Conservation (phyloP, 352 stramenopile species). For the Detonula confervacea region DNA sequence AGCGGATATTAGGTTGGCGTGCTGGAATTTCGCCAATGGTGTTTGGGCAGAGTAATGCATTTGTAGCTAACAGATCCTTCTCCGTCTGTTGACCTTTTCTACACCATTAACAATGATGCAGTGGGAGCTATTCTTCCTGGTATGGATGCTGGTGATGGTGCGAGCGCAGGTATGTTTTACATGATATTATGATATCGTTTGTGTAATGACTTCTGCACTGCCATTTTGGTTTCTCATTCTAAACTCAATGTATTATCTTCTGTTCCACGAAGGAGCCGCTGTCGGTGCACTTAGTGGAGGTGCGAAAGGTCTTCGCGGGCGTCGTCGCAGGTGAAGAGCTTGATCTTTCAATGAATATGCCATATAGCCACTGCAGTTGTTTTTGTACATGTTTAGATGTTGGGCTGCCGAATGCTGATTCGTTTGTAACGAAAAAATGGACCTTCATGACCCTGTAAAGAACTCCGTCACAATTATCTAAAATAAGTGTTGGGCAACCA, state of each 20-base stretch:
- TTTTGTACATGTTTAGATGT: too few relatives aligned
- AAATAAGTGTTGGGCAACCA: too few relatives aligned
- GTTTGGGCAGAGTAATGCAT: background rate
- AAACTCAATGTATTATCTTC: too few relatives aligned
- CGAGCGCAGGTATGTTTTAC: slow-evolving; percentile 21
- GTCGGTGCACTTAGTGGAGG: slow-evolving; percentile 41
- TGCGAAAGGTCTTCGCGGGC: slow-evolving; percentile 21
- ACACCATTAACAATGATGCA: background rate
- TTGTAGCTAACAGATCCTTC: background rate
- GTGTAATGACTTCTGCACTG: background rate
- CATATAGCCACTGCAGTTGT: too few relatives aligned
- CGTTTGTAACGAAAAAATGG: too few relatives aligned
- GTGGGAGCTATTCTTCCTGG: slow-evolving; percentile 55
- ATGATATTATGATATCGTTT: background rate
- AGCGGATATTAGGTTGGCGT: background rate
- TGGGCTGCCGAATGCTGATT: too few relatives aligned
- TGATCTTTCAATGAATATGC: too few relatives aligned
- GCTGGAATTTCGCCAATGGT: background rate
- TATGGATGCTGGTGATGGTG: slow-evolving; percentile 52
- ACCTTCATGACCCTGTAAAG: too few relatives aligned
- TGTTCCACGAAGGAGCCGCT: slow-evolving; percentile 22
- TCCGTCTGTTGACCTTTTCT: background rate
- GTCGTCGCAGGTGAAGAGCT: slow-evolving; percentile 15
- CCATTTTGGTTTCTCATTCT: too few relatives aligned
- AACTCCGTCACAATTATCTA: too few relatives aligned